phyloP scores from a whole-genome alignment of 2,329 filamentous ascomycete species.

The Diaporthe eres region DNA sequence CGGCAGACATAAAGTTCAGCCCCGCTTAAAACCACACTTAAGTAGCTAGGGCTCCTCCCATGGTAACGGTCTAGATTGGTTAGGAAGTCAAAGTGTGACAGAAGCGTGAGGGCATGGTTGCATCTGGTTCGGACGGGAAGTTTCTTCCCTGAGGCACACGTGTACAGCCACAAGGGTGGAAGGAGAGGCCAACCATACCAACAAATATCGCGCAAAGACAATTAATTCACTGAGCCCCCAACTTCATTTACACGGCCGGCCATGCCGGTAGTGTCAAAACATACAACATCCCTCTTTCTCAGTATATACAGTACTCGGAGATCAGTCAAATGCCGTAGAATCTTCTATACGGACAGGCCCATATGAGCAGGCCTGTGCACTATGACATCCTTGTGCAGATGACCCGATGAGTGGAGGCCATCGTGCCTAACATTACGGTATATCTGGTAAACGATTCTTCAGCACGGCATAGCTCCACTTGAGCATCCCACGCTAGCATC shows the following conservation, averaged over 20 bases:
- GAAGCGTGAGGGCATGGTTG: not conserved
- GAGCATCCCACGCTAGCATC: not conserved
- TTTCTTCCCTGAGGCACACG: constrained; percentile 9
- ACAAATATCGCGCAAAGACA: not conserved
- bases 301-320: not conserved
- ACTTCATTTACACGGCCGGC: not conserved
- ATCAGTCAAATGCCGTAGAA: not conserved
- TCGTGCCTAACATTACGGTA: not conserved
- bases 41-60: not conserved
- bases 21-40: constrained; percentile 22
- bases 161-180: not conserved
- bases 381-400: constrained; percentile 24
- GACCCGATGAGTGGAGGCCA: not conserved
- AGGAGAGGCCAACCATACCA: not conserved
- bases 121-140: not conserved
- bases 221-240: not conserved
- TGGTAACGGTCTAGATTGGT: not conserved
- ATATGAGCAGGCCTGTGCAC: not conserved
- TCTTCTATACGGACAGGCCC: not conserved
- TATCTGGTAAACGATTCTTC: not conserved
- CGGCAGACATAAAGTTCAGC: constrained; percentile 15
- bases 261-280: not conserved
- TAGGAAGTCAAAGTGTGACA: not conserved
- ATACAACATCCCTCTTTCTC: not conserved
- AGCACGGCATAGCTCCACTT: constrained; percentile 1